Evolutionary conservation across 1,139 yeast species (phyloP), one percentile per base, ranked within the genome.

Genomic region (Taiozyma sp.): DNA sequence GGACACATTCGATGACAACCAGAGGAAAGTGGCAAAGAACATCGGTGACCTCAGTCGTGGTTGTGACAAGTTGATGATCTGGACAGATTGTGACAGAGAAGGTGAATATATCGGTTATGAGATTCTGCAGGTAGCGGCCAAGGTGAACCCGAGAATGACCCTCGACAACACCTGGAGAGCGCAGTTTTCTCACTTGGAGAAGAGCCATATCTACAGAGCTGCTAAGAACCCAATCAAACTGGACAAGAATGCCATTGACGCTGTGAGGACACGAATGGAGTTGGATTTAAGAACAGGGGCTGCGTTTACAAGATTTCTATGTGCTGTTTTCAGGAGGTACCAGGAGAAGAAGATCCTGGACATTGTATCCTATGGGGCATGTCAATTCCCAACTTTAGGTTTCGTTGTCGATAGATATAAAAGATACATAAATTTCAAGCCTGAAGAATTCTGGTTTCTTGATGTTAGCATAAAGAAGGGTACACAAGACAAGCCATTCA

Each of bases 81-180:
- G 99, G 99, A 95, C 99, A 2, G 99, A 95, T 75, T 93, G 98
- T 70, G 99, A 95, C 73, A 75, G 99, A 43, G 99, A 95, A 65
- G 99, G 99, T 1, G 99, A 95, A 67, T 87, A 85, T 65, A 95
- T 95, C 54, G 99, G 99, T 0, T 83, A 80, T 73, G 98, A 93
- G 64, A 81, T 95, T 27, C 75, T 79, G 47, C 76, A 80, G 51
- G 86, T 85, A 5, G 97, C 97, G 0, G 66, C 69, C 46, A 72
- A 72, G 57, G 77, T 77, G 1, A 91, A 89, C 65, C 62, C 70
- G 1, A 58, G 69, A 1, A 62, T 89, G 34, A 70, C 66, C 3
- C 64, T 79, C 22, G 73, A 70, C 12, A 76, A 78, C 49, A 70
- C 84, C 3, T 80, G 79, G 53, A 72, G 99, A 47, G 96, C 97